Percentiles rank a stretch among this genome's conserved stretches.
phyloP scores from a whole-genome alignment of 2,329 filamentous ascomycete genomes.

The Fusarium pseudocircinatum region DNA sequence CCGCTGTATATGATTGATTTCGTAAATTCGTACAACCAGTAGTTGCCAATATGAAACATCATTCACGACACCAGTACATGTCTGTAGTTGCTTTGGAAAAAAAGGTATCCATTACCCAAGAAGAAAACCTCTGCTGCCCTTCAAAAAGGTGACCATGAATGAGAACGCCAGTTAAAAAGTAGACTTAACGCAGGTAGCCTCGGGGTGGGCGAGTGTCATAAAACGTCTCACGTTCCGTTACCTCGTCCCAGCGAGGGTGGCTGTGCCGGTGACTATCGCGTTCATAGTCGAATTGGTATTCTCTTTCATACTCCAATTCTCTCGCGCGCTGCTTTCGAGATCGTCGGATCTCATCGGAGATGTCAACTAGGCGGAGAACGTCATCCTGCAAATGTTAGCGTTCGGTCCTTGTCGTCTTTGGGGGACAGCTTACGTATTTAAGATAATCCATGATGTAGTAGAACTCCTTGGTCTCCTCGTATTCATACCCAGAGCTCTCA shows the following conservation, averaged over 20 bases:
- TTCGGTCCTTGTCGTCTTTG: neutral
- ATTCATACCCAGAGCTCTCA: conserved; percentile 84
- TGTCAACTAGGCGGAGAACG: conserved; percentile 81
- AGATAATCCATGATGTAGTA: conserved; percentile 96
- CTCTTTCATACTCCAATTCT: conserved; percentile 68
- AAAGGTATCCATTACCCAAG: conserved; percentile 24
- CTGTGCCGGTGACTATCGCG: conserved; percentile 51
- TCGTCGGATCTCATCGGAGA: conserved; percentile 83
- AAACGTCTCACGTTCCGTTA: conserved; percentile 74
- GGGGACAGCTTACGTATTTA: conserved; percentile 73
- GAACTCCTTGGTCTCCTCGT: conserved; percentile 87
- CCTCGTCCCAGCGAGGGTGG: conserved; percentile 62
- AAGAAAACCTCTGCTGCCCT: conserved; percentile 8
- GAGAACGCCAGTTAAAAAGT: conserved; percentile 31
- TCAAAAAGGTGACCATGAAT: conserved; percentile 10
- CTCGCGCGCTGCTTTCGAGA: conserved; percentile 62
- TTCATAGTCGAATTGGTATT: conserved; percentile 63
- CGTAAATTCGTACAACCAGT: conserved; percentile 33
- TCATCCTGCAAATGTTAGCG: conserved; percentile 71
- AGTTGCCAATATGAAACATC: conserved; percentile 19
- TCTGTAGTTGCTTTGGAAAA: conserved; percentile 23
- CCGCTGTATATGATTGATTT: conserved; percentile 36
- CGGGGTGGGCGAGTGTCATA: conserved; percentile 62
- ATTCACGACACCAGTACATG: conserved; percentile 15
- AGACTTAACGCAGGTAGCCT: conserved; percentile 41